phyloP scores from a whole-genome alignment of 345 rosid genomes.

The Abelmoschus esculentus region DNA sequence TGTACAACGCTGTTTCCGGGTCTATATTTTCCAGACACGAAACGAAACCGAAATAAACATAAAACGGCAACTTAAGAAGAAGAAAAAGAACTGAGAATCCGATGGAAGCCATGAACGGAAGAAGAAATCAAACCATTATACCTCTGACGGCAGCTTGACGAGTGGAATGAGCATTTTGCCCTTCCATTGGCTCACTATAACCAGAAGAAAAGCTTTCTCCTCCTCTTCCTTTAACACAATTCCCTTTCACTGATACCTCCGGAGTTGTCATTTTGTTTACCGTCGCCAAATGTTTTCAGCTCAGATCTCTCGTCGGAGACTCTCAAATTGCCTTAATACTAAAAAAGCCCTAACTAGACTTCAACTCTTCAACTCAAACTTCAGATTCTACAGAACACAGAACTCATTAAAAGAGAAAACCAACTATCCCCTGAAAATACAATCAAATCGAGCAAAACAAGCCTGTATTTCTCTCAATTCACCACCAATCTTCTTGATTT shows the following conservation, averaged over 20 bases:
- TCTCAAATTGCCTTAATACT: not conserved
- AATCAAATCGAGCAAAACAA: constrained; percentile 15
- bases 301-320: constrained; percentile 52
- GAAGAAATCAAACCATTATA: not conserved
- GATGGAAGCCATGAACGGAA: not conserved
- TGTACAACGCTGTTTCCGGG: constrained; percentile 57
- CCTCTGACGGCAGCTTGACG: constrained; percentile 13
- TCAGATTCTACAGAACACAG: too few relatives aligned
- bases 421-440: constrained; percentile 14
- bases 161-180: constrained; percentile 26
- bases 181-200: constrained; percentile 32
- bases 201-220: constrained; percentile 23
- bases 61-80: not conserved
- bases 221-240: constrained; percentile 6
- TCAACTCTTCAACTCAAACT: too few relatives aligned
- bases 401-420: too few relatives aligned
- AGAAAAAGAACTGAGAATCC: not conserved
- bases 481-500: constrained; percentile 28
- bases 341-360: not conserved
- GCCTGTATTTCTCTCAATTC: constrained; percentile 17
- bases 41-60: not conserved
- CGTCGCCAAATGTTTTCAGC: constrained; percentile 1
- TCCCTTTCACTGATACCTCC: constrained; percentile 32
- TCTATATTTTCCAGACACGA: constrained; percentile 18
- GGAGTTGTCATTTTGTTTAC: constrained; percentile 27